phyloP scores from a whole-genome alignment of 208 protist genomes.

The Acanthamoeba lenticulata region DNA sequence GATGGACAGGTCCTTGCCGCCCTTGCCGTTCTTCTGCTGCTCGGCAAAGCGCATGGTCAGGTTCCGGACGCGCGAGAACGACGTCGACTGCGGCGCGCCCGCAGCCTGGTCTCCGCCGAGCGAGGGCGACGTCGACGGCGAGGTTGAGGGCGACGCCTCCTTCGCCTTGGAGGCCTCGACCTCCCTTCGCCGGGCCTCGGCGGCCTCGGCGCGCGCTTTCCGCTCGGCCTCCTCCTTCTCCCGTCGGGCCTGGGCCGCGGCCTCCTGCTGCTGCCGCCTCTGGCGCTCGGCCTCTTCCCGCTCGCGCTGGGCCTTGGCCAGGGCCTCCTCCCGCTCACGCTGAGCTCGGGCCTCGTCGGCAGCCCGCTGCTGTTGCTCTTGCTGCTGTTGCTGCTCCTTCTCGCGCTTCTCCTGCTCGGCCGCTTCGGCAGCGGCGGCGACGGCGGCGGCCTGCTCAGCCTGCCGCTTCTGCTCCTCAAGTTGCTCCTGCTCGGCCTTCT shows the following conservation, averaged over 20 bases:
- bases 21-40: neutral
- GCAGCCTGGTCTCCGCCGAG: neutral
- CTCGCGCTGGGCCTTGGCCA: neutral
- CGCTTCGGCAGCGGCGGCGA: neutral
- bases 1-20: neutral
- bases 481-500: neutral
- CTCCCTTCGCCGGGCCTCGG: neutral
- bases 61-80: neutral
- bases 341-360: neutral
- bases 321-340: neutral
- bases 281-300: neutral
- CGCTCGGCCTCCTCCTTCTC: slow-evolving; percentile 5
- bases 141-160: neutral
- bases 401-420: neutral
- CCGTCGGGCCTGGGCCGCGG: neutral
- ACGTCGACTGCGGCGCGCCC: too few species aligned
- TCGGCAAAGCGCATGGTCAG: slow-evolving; percentile 31
- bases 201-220: neutral
- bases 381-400: neutral
- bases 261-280: neutral
- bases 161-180: neutral
- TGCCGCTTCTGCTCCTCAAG: neutral
- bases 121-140: neutral
- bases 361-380: neutral
- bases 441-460: neutral